phyloP scores from a whole-genome alignment of 345 rosid species.

The Pseudoturritis turrita region DNA sequence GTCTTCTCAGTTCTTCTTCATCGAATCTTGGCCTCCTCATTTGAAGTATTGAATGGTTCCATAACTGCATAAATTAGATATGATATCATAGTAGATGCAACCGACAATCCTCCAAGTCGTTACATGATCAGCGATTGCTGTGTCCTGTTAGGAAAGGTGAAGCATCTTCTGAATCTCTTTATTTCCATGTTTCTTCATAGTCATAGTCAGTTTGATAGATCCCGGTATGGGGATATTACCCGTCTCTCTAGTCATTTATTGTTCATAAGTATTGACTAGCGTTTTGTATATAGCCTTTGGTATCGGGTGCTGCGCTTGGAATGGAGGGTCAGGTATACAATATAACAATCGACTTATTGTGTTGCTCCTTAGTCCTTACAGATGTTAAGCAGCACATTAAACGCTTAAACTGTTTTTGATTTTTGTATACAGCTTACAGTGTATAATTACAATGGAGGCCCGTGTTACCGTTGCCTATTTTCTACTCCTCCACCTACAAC shows the following conservation, averaged over 20 bases:
- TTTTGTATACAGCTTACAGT: constrained; percentile 41
- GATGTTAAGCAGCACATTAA: neutral
- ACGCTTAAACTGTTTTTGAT: neutral
- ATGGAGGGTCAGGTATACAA: constrained; percentile 83
- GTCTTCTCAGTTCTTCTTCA: neutral
- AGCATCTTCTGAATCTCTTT: constrained; percentile 15
- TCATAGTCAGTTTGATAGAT: neutral
- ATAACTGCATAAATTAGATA: constrained; percentile 52
- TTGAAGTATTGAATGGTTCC: constrained; percentile 24
- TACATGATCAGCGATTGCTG: constrained; percentile 98
- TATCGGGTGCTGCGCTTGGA: constrained; percentile 97
- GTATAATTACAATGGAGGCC: constrained; percentile 73
- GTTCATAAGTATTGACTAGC: neutral
- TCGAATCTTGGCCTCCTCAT: neutral
- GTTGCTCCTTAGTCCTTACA: neutral
- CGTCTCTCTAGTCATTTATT: neutral
- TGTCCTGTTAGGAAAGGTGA: constrained; percentile 86
- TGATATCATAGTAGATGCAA: constrained; percentile 83
- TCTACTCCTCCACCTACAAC: constrained; percentile 78
- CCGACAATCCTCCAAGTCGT: constrained; percentile 95
- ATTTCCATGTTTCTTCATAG: neutral
- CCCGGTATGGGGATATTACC: no score
- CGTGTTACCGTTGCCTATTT: constrained; percentile 84
- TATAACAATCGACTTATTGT: neutral
- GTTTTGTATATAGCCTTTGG: constrained; percentile 67